Evolutionary conservation across 164 flowering plant species (phyloP).

Genomic region (Dillenia turbinata): DNA sequence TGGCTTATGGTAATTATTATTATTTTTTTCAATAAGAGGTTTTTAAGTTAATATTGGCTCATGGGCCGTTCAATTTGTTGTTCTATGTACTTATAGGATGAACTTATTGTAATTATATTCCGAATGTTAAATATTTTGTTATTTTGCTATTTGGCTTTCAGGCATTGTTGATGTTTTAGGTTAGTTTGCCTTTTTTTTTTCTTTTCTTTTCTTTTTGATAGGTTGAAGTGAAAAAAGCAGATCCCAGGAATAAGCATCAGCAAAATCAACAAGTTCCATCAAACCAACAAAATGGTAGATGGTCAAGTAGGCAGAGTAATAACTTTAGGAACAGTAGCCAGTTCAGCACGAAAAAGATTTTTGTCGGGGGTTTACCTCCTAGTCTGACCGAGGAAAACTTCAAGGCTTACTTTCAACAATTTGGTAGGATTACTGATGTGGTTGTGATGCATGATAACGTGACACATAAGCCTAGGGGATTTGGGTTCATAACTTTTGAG

Average conservation of each 20-base stretch:
- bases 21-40: too few species aligned
- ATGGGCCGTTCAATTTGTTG: too few species aligned
- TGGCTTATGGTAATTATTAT: too few species aligned
- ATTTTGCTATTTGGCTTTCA: too few species aligned
- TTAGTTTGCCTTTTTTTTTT: neutral
- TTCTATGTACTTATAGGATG: too few species aligned
- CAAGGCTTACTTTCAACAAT: constrained; percentile 53
- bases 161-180: neutral
- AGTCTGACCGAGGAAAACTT: constrained; percentile 55
- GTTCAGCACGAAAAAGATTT: constrained; percentile 63
- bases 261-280: constrained; percentile 16
- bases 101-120: too few species aligned
- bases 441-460: constrained; percentile 64
- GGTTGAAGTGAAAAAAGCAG: constrained; percentile 78
- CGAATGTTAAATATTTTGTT: too few species aligned
- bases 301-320: constrained; percentile 17
- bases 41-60: too few species aligned
- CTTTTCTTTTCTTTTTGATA: constrained; percentile 16
- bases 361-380: constrained; percentile 77
- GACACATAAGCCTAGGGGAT: constrained; percentile 69
- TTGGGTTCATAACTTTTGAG: constrained; percentile 73
- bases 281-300: constrained; percentile 21
- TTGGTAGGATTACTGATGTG: constrained; percentile 61
- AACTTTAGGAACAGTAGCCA: constrained; percentile 14
- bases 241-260: constrained; percentile 55